These are phyloP conservation scores for Neurospora tetrasperma DNA, from an alignment of 495 filamentous ascomycete genomes.

Conservation along the genomic window DNA sequence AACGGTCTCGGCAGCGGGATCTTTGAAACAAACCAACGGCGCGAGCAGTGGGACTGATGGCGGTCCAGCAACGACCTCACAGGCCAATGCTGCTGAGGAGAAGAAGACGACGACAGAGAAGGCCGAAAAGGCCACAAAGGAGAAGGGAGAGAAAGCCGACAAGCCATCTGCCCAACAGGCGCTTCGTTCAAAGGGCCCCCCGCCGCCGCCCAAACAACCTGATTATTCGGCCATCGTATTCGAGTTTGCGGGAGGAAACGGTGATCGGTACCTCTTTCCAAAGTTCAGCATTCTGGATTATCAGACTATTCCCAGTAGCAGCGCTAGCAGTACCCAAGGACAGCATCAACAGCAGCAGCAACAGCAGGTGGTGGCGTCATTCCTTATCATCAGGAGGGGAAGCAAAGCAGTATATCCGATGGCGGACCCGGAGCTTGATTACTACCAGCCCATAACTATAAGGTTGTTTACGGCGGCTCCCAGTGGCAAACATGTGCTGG, in stretches of 20 bases:
- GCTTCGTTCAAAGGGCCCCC: constrained; percentile 43
- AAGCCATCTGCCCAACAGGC: constrained; percentile 24
- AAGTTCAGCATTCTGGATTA: constrained; percentile 78
- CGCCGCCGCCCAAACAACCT: constrained; percentile 39
- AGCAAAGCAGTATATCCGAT: constrained; percentile 41
- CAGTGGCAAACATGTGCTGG: constrained; percentile 48
- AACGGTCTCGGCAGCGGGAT: constrained; percentile 9
- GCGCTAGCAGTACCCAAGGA: not conserved
- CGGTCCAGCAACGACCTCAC: constrained; percentile 15
- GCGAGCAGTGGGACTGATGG: constrained; percentile 15
- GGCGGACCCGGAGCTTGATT: constrained; percentile 50
- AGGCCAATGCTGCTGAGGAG: constrained; percentile 7
- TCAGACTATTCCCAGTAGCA: constrained; percentile 23
- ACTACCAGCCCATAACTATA: constrained; percentile 86
- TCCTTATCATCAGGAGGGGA: constrained; percentile 53
- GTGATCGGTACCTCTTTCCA: constrained; percentile 84
- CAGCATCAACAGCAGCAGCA: not conserved
- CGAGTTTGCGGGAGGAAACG: constrained; percentile 70
- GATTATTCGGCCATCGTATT: constrained; percentile 69
- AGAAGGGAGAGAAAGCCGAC: not conserved
- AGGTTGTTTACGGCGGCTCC: constrained; percentile 48
- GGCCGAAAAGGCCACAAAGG: not conserved
- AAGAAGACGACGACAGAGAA: not conserved
- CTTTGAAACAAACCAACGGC: constrained; percentile 16
- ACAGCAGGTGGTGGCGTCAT: constrained; percentile 49